These are phyloP conservation scores for Remersonia thermophila DNA, from an alignment of 2,329 filamentous ascomycete genomes.

Conservation along the genomic window DNA sequence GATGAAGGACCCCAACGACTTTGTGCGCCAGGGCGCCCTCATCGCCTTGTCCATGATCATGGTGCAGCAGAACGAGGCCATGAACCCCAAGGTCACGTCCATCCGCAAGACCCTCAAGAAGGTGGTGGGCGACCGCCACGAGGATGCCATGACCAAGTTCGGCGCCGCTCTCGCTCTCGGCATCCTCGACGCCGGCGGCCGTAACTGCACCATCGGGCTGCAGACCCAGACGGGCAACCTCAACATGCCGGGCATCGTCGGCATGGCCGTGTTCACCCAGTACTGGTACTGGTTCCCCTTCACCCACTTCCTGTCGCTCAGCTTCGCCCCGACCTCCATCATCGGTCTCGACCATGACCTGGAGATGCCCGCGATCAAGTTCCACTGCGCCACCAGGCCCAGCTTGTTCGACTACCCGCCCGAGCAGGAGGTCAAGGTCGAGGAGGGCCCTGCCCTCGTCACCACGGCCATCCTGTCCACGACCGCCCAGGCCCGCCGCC, in stretches of 20 bases:
- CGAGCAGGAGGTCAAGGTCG: conserved; percentile 86
- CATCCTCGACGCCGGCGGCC: conserved; percentile 94
- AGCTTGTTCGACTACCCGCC: conserved; percentile 97
- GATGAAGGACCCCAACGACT: conserved; percentile 98
- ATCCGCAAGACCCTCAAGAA: conserved; percentile 92
- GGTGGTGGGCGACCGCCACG: conserved; percentile 85
- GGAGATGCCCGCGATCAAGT: conserved; percentile 87
- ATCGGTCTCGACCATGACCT: conserved; percentile 91
- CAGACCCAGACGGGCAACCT: conserved; percentile 97
- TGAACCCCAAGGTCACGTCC: conserved; percentile 89
- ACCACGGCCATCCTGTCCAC: conserved; percentile 94
- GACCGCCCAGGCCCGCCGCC: conserved; percentile 89
- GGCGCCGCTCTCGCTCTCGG: conserved; percentile 86
- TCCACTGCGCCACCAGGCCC: conserved; percentile 86
- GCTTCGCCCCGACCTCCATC: conserved; percentile 92
- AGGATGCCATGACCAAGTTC: conserved; percentile 99
- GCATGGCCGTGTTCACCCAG: conserved; percentile 95
- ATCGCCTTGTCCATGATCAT: conserved; percentile 96
- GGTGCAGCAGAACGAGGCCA: conserved; percentile 97
- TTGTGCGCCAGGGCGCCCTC: conserved; percentile 89
- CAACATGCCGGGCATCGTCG: conserved; percentile 96
- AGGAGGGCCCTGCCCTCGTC: conserved; percentile 86
- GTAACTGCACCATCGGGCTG: conserved; percentile 95
- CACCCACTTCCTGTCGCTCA: conserved; percentile 90
- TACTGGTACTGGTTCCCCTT: conserved; percentile 99